Base-by-base conservation (phyloP, 169 alveolate genomes). In the Plasmodium adleri region DNA sequence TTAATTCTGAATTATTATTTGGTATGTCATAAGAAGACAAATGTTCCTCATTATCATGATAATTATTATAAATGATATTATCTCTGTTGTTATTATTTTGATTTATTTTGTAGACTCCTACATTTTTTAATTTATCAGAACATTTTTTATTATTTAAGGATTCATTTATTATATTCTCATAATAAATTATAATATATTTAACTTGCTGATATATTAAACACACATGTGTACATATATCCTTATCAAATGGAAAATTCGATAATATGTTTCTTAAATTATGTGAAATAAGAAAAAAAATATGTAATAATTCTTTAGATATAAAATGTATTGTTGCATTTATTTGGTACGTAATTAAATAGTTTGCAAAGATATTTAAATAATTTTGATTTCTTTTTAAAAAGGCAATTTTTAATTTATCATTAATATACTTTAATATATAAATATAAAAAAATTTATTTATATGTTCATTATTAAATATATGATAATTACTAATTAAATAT, bases 171-270 rank as follows among this genome's bases (percentile, higher is more conserved):
- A 26, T 43, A n/a, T 47, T 60, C 70, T 72, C 88, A 73, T 86
- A 86, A 71, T 32, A 22, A 59, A 45, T 54, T 62, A 86, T 62
- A 74, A 86, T 63, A 86, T 86, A 17, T 47, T 71, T 86, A 32
- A 86, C 45, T 73, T 70, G 74, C 47, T 86, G 88, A 43, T 86
- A 60, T 54, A 86, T 72, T 66, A 86, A 86, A 60, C 92, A 86
- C 28, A 86, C 73, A 71, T 86, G 92, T 86, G 92, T 86, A 64
- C 92, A 86, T 60, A 86, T 86, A 59, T 86, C 92, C 72, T 86
- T 86, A 43, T 86, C 92, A 72, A 86, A 86, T 43, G 92, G 92
- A 60, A 86, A 86, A 24, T 71, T 86, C 24, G 60, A 86, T 47
- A 86, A 43, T 47, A 86, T 86, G 45, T 86, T 71, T 86, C 72